Base-by-base conservation (phyloP, 208 protist species). In the Leishmania guyanensis region DNA sequence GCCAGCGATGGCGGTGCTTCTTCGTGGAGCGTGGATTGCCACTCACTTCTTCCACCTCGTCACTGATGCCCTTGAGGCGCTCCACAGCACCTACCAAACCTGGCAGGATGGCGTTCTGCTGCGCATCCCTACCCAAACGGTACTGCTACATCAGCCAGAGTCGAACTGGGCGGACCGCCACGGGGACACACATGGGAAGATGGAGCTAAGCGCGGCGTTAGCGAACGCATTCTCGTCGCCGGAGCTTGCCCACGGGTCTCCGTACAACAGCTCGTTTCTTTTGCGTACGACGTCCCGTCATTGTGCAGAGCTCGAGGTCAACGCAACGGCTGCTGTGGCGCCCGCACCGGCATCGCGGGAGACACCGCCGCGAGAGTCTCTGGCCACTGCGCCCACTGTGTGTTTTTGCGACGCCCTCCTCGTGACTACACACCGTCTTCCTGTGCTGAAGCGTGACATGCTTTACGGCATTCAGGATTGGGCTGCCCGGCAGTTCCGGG, bases 331-430 rank as follows among this genome's bases (percentile, higher is more conserved):
- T 53, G 43, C 20, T 10, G 4, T 33, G 50, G 36, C 74, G 46
- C 36, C 4, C 33, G n/a, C 14, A 33, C 60, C 46, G 62, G 54
- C 4, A 56, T 43, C 8, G 71, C 72, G 39, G 77, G 9, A 2
- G 17, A 39, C 53, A 69, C 69, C 12, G 66, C 46, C 3, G n/a
- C 16, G 14, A 53, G 20, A 58, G 69, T 60, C 60, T 65, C 33
- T 62, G 5, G 48, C 60, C 48, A 72, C 58, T 16, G 71, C 74
- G 22, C 36, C 77, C 10, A 77, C 78, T 26, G 60, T 81, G 33
- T 86, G 83, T 50, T 86, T 86, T 50, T 86, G 83, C 74, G 83
- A 86, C 48, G 83, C 75, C 16, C 75, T 86, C 54, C 69, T 86
- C 16, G 68, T 80, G 33, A 79, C 78, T 22, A 78, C 72, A 3